These are phyloP conservation scores for Candida sp. DNA, from an alignment of 1,139 yeast species.

Conservation along the genomic window DNA sequence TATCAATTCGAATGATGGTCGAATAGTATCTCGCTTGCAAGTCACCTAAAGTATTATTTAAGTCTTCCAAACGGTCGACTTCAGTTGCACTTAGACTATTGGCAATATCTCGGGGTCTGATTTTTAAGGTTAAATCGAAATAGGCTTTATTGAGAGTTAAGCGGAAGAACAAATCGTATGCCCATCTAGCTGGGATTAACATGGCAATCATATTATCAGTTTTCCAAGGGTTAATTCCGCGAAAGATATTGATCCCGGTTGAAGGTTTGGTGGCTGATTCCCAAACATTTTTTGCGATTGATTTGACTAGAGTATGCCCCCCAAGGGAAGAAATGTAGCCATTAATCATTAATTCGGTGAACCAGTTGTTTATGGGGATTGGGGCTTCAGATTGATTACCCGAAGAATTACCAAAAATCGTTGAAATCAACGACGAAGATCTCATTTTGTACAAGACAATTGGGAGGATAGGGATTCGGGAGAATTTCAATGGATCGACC, in stretches of 20 bases:
- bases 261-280: constrained; percentile 10
- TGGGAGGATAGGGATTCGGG: constrained; percentile 41
- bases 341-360: constrained; percentile 33
- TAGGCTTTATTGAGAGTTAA: constrained; percentile 44
- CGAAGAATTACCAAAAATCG: constrained; percentile 22
- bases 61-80: constrained; percentile 23
- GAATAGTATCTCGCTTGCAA: constrained; percentile 1
- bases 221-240: constrained; percentile 27
- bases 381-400: constrained; percentile 9
- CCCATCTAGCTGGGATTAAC: constrained; percentile 33
- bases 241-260: constrained; percentile 11
- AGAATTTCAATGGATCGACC: constrained; percentile 37
- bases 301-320: constrained; percentile 25
- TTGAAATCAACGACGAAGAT: constrained; percentile 29
- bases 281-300: constrained; percentile 13
- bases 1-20: neutral
- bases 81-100: constrained; percentile 25
- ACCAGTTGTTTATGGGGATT: constrained; percentile 16
- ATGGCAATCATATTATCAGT: constrained; percentile 31
- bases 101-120: constrained; percentile 35
- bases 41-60: constrained; percentile 10
- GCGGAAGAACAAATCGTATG: constrained; percentile 36
- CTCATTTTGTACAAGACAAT: constrained; percentile 39
- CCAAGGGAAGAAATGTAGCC: constrained; percentile 41
- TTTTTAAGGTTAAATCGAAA: constrained; percentile 29